Evolutionary conservation across 441 rosid genomes (phyloP), one percentile per base, ranked within the genome.

Genomic region (Populus hybrid): DNA sequence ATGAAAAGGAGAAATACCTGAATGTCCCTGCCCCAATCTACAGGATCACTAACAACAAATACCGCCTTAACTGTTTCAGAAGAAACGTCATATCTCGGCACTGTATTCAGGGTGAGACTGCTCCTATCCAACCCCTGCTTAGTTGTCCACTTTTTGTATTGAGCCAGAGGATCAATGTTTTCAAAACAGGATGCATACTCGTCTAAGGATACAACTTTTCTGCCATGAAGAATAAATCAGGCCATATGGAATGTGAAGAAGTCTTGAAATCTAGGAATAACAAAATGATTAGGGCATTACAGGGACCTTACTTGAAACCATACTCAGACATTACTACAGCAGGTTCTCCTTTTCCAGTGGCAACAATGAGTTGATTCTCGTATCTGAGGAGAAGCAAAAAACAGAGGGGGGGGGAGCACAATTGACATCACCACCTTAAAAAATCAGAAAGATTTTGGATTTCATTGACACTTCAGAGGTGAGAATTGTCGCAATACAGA

Each of bases 281-380:
- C 20, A 18, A 53, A 36, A 59, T 50, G n/a, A 76, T 2, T 3
- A 33, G 64, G 42, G 38, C 14, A 24, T 59, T 28, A 79, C 42
- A 33, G 59, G 78, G 63, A 64, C 66, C 83, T 81, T 81, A 89
- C 94, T 85, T 87, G 82, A 89, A 90, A 74, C 94, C 94, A 74
- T 86, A 90, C 74, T 89, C 90, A 7, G 86, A 83, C 92, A 90
- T 88, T 26, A 90, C 92, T 38, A 71, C n/a, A 36, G 88, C 87
- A 24, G 92, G 90, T 59, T 90, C 89, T 71, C 92, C 94, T 82
- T 89, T 90, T 64, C 92, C 90, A 42, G 91, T 86, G 75, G 92
- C 88, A 77, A 90, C 36, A 61, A 87, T 80, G 63, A 90, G 83
- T 75, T 89, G 86, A 76, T 87, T 83, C 86, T 89, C 88, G 63